Conservation (phyloP, 495 filamentous ascomycete species). For the Penicillium arizonense region DNA sequence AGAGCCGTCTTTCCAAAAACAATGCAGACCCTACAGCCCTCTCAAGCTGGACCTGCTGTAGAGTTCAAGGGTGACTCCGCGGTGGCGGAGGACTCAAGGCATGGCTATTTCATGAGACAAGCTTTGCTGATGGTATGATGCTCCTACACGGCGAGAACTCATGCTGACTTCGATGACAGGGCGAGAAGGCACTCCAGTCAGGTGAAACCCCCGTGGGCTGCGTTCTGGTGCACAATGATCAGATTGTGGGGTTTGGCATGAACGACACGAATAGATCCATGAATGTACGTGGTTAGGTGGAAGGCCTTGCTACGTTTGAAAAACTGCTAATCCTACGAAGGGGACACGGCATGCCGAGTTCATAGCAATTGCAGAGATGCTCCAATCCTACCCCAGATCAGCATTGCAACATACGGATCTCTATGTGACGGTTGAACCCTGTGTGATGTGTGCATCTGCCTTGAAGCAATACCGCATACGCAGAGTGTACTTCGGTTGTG, state of each 20-base stretch:
- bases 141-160: neutral
- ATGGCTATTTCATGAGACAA: conserved; percentile 66
- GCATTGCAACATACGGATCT: conserved; percentile 71
- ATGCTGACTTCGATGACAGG: conserved; percentile 45
- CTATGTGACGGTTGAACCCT: conserved; percentile 97
- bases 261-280: conserved; percentile 92
- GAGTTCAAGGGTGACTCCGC: neutral
- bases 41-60: neutral
- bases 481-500: conserved; percentile 88
- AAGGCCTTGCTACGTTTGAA: neutral
- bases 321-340: conserved; percentile 33
- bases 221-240: conserved; percentile 74
- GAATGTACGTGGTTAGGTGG: conserved; percentile 48
- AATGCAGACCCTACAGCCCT: no score
- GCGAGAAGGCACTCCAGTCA: conserved; percentile 70
- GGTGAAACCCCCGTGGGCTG: conserved; percentile 97
- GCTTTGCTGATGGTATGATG: conserved; percentile 63
- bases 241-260: conserved; percentile 83
- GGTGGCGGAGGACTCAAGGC: conserved; percentile 25
- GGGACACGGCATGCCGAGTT: conserved; percentile 95
- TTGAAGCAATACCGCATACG: conserved; percentile 79
- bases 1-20: no score
- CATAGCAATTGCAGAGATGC: conserved; percentile 69
- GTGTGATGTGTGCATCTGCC: conserved; percentile 96
- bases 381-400: conserved; percentile 52